These are phyloP conservation scores for Sclerotinia sclerotiorum DNA, from an alignment of 2,329 filamentous ascomycete genomes.

Conservation along the genomic window DNA sequence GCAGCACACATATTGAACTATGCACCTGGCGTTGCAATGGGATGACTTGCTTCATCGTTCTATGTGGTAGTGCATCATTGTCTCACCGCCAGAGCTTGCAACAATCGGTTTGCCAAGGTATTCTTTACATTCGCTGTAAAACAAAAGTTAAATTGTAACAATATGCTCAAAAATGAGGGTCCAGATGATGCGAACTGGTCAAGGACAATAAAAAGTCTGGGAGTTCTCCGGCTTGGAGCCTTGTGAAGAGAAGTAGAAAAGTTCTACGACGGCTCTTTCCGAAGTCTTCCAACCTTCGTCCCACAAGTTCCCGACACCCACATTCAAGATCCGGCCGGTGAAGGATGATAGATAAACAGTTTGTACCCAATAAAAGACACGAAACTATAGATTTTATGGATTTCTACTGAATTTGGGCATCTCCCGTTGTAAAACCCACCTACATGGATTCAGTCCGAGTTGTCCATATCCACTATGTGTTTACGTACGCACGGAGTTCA, in stretches of 20 bases:
- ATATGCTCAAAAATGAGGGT: not conserved
- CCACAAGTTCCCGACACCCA: not conserved
- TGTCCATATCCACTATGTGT: not conserved
- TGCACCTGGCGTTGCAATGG: not conserved
- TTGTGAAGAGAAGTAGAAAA: not conserved
- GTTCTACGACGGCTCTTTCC: not conserved
- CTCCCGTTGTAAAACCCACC: not conserved
- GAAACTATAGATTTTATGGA: not conserved
- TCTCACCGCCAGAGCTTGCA: not conserved
- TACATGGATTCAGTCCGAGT: not conserved
- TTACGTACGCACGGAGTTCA: not conserved
- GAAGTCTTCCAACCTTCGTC: not conserved
- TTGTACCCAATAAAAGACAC: not conserved
- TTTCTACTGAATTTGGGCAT: not conserved
- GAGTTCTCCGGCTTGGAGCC: not conserved
- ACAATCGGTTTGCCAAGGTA: not conserved
- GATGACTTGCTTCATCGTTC: not conserved
- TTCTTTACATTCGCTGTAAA: not conserved
- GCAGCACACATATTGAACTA: not conserved
- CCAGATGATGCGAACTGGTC: not conserved
- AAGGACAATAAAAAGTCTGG: too few relatives aligned
- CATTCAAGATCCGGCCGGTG: not conserved
- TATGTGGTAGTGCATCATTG: not conserved
- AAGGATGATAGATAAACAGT: not conserved
- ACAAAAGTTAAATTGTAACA: not conserved